Evolutionary conservation across 306 rosid species (phyloP).

Genomic region (Senna siamea): DNA sequence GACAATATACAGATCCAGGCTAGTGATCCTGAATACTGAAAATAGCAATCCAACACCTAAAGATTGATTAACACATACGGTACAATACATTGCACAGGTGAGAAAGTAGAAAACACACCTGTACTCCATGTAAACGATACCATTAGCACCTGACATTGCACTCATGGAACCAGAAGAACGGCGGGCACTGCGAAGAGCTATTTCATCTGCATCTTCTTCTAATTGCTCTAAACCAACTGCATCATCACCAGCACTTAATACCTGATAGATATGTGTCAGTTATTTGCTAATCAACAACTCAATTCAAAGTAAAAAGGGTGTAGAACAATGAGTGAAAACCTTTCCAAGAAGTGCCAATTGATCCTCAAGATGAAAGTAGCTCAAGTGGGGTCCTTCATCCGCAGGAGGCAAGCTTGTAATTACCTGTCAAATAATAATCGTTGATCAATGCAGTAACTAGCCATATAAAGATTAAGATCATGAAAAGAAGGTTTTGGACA

Average conservation of each 20-base stretch:
- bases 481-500: conserved; percentile 1
- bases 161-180: conserved; percentile 78
- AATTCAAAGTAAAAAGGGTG: conserved; percentile 23
- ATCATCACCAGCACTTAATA: conserved; percentile 84
- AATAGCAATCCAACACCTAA: conserved; percentile 1
- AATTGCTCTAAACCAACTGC: conserved; percentile 85
- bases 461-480: conserved; percentile 25
- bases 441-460: not conserved
- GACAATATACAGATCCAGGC: not conserved
- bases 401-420: conserved; percentile 94
- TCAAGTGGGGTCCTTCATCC: conserved; percentile 74
- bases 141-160: conserved; percentile 90
- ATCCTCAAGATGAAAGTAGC: conserved; percentile 71
- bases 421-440: conserved; percentile 54
- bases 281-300: conserved; percentile 28
- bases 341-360: conserved; percentile 84
- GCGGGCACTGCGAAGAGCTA: conserved; percentile 68
- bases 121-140: conserved; percentile 91
- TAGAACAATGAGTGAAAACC: conserved; percentile 42
- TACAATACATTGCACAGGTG: not conserved
- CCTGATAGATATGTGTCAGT: conserved; percentile 53
- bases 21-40: not conserved
- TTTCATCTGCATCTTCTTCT: conserved; percentile 83
- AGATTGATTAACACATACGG: conserved; percentile 1
- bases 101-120: conserved; percentile 47